These are phyloP conservation scores for Solioccasus polychromus DNA, from an alignment of 768 basidiomycete species.

Conservation along the genomic window DNA sequence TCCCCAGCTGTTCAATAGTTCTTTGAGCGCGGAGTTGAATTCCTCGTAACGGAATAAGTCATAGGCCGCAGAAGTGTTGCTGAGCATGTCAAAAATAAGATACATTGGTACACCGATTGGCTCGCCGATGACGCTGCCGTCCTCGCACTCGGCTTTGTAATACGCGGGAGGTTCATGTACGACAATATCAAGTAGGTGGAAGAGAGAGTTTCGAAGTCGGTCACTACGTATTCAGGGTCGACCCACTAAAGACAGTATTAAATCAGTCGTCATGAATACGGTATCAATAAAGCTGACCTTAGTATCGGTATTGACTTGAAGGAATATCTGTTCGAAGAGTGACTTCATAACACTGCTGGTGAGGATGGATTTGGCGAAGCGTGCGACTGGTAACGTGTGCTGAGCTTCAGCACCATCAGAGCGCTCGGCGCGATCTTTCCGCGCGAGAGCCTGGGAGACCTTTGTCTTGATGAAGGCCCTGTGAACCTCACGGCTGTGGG, in stretches of 20 bases:
- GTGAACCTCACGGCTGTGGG: not conserved
- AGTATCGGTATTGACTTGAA: conserved; percentile 4
- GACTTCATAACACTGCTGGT: not conserved
- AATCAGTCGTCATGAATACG: too few species aligned
- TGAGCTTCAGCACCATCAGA: too few species aligned
- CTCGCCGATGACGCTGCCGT: conserved; percentile 11
- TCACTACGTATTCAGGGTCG: not conserved
- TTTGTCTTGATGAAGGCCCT: not conserved
- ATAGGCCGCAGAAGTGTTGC: conserved; percentile 22
- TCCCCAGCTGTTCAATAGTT: conserved; percentile 3
- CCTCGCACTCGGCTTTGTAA: not conserved
- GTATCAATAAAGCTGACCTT: too few species aligned
- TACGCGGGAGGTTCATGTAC: not conserved
- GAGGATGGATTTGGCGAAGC: not conserved
- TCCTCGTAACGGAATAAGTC: conserved; percentile 8
- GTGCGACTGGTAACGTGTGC: not conserved
- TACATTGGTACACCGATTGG: conserved; percentile 18
- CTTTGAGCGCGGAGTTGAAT: conserved; percentile 3
- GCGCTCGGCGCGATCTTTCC: not conserved
- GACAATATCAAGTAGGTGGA: not conserved
- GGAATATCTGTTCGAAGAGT: not conserved
- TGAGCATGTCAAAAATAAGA: conserved; percentile 17
- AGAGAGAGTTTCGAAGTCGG: not conserved
- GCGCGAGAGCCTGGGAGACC: not conserved
- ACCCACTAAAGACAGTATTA: not conserved